Evolutionary conservation across 2,329 filamentous ascomycete species (phyloP).

Genomic region (Colletotrichum musicola): DNA sequence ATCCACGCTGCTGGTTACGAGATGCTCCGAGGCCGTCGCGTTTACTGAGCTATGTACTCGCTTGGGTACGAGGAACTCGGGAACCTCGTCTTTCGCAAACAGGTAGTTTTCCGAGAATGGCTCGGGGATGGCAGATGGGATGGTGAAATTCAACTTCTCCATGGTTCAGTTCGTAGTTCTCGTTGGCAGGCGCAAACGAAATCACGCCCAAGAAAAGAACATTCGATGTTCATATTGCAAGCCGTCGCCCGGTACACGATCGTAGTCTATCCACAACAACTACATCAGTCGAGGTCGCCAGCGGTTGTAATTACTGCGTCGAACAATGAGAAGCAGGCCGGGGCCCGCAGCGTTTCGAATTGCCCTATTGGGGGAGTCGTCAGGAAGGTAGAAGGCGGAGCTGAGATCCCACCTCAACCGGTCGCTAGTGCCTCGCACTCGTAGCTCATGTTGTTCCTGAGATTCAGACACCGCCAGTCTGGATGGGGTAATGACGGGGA

Average conservation of each 20-base stretch:
- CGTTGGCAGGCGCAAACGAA: not conserved
- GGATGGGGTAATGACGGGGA: conserved; percentile 17
- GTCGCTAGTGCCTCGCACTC: not conserved
- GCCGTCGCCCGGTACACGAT: not conserved
- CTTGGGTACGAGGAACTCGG: conserved; percentile 8
- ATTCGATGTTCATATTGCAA: not conserved
- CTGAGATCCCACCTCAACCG: not conserved
- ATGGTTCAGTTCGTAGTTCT: not conserved
- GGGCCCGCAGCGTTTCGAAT: not conserved
- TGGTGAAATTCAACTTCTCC: conserved; percentile 5
- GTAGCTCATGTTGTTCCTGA: not conserved
- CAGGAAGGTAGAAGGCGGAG: not conserved
- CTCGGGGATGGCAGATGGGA: conserved; percentile 8
- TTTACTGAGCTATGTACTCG: not conserved
- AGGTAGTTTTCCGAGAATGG: conserved; percentile 12
- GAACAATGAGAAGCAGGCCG: not conserved
- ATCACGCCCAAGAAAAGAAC: not conserved
- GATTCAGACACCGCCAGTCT: not conserved
- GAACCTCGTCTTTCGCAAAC: conserved; percentile 5
- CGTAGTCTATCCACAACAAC: not conserved
- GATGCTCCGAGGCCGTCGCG: not conserved
- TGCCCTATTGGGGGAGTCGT: not conserved
- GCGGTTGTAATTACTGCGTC: not conserved
- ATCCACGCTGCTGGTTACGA: not conserved
- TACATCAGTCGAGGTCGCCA: not conserved